Conservation (phyloP, 2,329 filamentous ascomycete species). For the Pseudogymnoascus sp. region DNA sequence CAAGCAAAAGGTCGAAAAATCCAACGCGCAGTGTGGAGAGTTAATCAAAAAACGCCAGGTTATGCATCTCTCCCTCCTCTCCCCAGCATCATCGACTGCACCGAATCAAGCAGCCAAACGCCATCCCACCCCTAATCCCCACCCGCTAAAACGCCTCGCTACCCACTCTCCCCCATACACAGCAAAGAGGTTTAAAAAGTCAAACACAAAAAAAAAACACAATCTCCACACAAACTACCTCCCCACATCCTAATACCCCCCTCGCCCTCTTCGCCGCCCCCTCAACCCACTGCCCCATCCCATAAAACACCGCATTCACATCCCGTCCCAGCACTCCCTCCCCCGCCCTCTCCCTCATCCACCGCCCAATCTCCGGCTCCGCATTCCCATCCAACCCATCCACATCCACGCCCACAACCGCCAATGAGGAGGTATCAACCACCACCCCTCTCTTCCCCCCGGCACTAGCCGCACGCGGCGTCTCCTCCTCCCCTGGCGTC, state of each 20-base stretch:
- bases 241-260: no score
- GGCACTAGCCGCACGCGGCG: background rate
- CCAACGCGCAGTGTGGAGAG: no score
- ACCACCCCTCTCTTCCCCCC: background rate
- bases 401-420: slow-evolving; percentile 41
- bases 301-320: slow-evolving; percentile 55
- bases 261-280: slow-evolving; percentile 51
- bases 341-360: slow-evolving; percentile 32
- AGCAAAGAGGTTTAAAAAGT: no score
- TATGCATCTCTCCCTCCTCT: background rate
- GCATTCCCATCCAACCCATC: slow-evolving; percentile 47
- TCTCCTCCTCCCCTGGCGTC: background rate
- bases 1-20: no score
- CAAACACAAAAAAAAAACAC: no score
- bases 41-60: no score
- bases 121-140: no score
- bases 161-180: no score
- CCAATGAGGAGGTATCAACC: slow-evolving; percentile 36
- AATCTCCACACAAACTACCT: no score
- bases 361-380: slow-evolving; percentile 49
- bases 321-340: slow-evolving; percentile 47
- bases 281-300: slow-evolving; percentile 61
- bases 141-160: no score
- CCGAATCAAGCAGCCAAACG: no score
- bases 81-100: no score